Base-by-base conservation (phyloP, 2,329 filamentous ascomycete genomes). In the Sporothrix luriei region DNA sequence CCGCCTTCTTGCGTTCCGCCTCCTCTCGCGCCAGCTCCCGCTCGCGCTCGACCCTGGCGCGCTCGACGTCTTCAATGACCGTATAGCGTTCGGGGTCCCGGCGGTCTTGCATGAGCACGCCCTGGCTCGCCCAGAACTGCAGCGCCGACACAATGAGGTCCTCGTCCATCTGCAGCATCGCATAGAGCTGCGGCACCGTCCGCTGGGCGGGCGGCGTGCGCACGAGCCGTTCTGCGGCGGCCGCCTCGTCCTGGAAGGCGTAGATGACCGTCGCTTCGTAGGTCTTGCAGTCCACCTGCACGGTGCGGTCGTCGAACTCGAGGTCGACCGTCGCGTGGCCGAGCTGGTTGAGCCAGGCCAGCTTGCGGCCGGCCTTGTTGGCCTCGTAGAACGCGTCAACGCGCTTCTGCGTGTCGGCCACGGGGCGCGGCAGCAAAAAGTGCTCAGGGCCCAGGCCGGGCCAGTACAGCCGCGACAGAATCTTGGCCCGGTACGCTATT, bases 401-500 rank as follows among this genome's bases (percentile, higher is more conserved):
- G 62, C 82, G 84, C 65, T 85, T 80, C 77, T 96, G 92, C 40
- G 91, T 81, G 4, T 84, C 79, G 2, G 78, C 77, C 57, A 93
- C 85, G 1, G 83, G 81, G 0, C 78, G 71, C 0, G 92, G 92
- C 3, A 93, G 82, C 26, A 81, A 77, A 76, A 93, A 93, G 2
- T 83, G 82, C 69, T 92, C 90, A 71, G 89, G 86, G 65, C 91
- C 87, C 26, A 97, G 83, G 11, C 89, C 86, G 0, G 95, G 95
- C 95, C 95, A 99, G 82, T 96, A 99, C 72, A 97, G 88, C 26
- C 93, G 88, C 0, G 94, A 97, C 5, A 98, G 83, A 66, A 98
- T 94, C 77, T 95, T 94, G 40, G 93, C 88, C 75, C 94, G 90
- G 68, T 92, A 87, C 16, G 75, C 72, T 11, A 73, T 78, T 48